Conservation (phyloP, 768 basidiomycete species). For the Boletus tylopilopsis region DNA sequence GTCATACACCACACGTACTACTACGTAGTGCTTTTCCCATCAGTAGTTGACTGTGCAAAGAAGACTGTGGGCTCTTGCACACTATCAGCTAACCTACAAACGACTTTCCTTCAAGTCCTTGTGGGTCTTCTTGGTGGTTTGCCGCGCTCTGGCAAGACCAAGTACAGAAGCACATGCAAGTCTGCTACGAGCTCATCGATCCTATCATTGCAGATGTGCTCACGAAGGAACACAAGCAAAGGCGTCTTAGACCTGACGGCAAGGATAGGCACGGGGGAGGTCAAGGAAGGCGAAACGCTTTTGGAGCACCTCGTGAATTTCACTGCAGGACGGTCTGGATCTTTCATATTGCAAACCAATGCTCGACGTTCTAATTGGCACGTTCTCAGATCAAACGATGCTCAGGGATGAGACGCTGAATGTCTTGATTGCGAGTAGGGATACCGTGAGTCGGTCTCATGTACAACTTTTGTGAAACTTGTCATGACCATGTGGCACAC, state of each 20-base stretch:
- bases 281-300: slow-evolving; percentile 41
- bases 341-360: neutral
- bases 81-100: too few relatives aligned
- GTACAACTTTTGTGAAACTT: neutral
- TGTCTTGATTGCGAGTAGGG: slow-evolving; percentile 33
- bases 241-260: neutral
- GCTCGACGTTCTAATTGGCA: neutral
- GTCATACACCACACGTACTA: too few relatives aligned
- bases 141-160: slow-evolving; percentile 40
- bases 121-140: slow-evolving; percentile 43
- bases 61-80: too few relatives aligned
- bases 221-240: slow-evolving; percentile 28
- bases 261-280: neutral
- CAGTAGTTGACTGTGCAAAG: too few relatives aligned
- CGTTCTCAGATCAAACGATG: slow-evolving; percentile 16
- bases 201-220: slow-evolving; percentile 46
- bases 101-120: too few relatives aligned
- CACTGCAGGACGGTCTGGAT: slow-evolving; percentile 47
- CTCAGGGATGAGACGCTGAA: slow-evolving; percentile 28
- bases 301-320: slow-evolving; percentile 52
- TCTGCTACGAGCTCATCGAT: slow-evolving; percentile 45
- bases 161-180: slow-evolving; percentile 35
- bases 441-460: slow-evolving; percentile 36
- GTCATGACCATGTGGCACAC: neutral
- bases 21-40: too few relatives aligned